Conservation (phyloP, 495 filamentous ascomycete species). For the Daldinia bambusicola region DNA sequence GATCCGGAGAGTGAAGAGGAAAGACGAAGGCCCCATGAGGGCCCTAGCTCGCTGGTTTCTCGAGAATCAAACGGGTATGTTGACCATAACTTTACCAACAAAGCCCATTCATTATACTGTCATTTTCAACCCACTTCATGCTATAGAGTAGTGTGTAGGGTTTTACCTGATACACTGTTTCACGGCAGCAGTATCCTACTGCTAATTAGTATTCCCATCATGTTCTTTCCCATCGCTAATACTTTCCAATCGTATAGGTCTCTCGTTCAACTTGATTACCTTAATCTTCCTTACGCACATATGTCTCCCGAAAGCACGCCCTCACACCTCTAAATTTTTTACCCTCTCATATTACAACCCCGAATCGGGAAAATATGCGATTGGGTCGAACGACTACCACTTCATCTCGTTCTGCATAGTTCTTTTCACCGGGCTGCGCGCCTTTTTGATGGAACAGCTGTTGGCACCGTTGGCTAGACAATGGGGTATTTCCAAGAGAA, state of each 20-base stretch:
- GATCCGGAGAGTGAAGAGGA: conserved; percentile 58
- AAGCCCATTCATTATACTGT: not conserved
- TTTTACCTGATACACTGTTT: conserved; percentile 25
- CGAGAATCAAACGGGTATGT: conserved; percentile 65
- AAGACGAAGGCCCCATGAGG: conserved; percentile 56
- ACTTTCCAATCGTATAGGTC: conserved; percentile 60
- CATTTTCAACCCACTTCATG: not conserved
- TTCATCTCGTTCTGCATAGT: conserved; percentile 83
- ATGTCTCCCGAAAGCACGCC: conserved; percentile 78
- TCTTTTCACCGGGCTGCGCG: conserved; percentile 85
- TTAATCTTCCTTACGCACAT: conserved; percentile 81
- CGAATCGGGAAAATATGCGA: conserved; percentile 70
- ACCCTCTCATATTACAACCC: conserved; percentile 83
- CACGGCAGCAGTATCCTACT: conserved; percentile 24
- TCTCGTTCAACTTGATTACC: conserved; percentile 80
- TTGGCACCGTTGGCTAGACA: conserved; percentile 77
- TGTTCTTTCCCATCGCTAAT: conserved; percentile 28
- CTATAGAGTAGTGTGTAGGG: conserved; percentile 14
- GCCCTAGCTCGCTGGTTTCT: conserved; percentile 60
- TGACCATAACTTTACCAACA: not conserved
- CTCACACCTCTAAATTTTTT: conserved; percentile 86
- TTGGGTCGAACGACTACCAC: conserved; percentile 81
- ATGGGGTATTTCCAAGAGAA: conserved; percentile 75
- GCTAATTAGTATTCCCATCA: conserved; percentile 4
- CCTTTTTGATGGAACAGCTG: conserved; percentile 86